Base-by-base conservation (phyloP, 441 rosid genomes). In the Gossypium trilobum region DNA sequence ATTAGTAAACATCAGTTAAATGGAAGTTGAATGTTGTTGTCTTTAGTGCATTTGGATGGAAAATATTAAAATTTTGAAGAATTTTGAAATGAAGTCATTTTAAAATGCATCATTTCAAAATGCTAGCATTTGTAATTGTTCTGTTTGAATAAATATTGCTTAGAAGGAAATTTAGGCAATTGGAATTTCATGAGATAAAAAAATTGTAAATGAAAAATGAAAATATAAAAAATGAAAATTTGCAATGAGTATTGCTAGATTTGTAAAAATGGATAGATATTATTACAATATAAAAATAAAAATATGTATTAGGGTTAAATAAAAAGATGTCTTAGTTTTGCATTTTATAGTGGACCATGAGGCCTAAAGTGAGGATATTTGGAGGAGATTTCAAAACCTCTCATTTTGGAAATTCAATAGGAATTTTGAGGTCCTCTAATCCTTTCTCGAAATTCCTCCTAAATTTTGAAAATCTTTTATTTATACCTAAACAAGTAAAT, bases 21-120 rank as follows among this genome's bases (percentile, higher is more conserved):
- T 25, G 29, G 22, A 48, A 67, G 57, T 67, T 48, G 5, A 36
- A 50, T 50, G 59, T 33, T n/a, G 22, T 23, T n/a, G 19, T 66
- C 70, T 46, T 46, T 68, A 25, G 39, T 14, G 39, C 64, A 59
- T 59, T 59, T 59, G 64, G 42, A 59, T 27, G 64, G 64, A 17
- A 3, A 59, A 23, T 22, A 27, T 13, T 46, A 59, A 59, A 59
- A 27, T 27, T 59, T 6, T 13, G 19, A 27, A 58, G 62, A 58
- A 25, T 4, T 58, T 58, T 58, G 17, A 58, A 22, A 58, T 58
- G 33, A 58, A 27, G 62, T 5, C 60, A 59, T 59, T 59, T 59
- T 59, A 27, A 59, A 59, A 58, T 58, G 63, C 63, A 59, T 59
- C 39, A 59, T 59, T 5, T 59, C 10, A 27, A 4, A 59, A 59